Percentiles rank a stretch among this genome's conserved stretches.
Conservation (phyloP, 257 asterid genomes). For the Rhazya stricta region DNA sequence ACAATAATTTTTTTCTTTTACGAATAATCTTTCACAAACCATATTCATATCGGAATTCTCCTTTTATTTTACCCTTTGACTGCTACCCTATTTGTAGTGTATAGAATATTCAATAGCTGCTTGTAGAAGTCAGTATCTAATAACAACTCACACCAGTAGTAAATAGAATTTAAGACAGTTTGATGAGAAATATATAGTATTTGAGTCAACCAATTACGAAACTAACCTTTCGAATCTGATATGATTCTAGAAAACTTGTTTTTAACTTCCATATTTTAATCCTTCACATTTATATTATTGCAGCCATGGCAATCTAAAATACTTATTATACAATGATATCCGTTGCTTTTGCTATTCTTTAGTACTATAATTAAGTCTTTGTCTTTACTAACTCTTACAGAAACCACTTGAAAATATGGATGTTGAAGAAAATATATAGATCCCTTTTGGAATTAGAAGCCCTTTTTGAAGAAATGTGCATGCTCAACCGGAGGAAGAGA, state of each 20-base stretch:
- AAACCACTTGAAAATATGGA: background rate
- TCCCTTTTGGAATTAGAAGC: background rate
- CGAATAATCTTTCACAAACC: too few species aligned
- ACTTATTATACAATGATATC: slow-evolving; percentile 1
- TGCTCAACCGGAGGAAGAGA: background rate
- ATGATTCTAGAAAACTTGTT: background rate
- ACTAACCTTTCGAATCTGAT: background rate
- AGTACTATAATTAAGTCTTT: slow-evolving; percentile 8
- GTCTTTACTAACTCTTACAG: slow-evolving; percentile 1
- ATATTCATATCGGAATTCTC: background rate
- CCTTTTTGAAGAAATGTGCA: background rate
- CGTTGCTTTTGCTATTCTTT: background rate
- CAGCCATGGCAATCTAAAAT: background rate
- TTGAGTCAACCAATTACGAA: slow-evolving; percentile 13
- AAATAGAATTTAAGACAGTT: background rate
- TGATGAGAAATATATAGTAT: background rate
- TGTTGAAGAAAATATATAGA: background rate
- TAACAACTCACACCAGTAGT: background rate
- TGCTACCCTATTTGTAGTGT: background rate
- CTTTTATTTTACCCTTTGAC: background rate
- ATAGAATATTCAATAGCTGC: background rate
- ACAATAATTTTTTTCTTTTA: too few species aligned
- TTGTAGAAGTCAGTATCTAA: background rate
- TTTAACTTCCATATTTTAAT: background rate
- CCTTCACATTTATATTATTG: background rate